phyloP scores from a whole-genome alignment of 2,329 filamentous ascomycete genomes.

The Ascochyta lentis region DNA sequence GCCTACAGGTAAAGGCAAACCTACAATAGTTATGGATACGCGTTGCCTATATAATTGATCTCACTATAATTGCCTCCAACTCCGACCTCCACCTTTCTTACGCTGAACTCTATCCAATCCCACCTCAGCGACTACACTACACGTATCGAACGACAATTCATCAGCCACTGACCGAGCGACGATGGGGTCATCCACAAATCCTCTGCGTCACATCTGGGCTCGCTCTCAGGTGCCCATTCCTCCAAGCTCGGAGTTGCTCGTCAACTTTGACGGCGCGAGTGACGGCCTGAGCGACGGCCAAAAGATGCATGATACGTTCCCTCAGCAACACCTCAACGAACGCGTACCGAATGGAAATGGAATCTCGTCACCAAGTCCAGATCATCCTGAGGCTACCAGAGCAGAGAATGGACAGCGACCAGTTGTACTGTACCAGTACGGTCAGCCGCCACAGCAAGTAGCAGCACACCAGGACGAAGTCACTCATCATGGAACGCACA shows the following conservation, averaged over 20 bases:
- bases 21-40: neutral
- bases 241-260: neutral
- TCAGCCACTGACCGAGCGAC: neutral
- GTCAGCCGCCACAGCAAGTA: neutral
- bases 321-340: neutral
- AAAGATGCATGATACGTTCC: too few relatives aligned
- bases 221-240: neutral
- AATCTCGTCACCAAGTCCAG: neutral
- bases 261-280: conserved; percentile 2
- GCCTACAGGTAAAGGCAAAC: conserved; percentile 12
- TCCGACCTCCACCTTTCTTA: neutral
- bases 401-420: neutral
- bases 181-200: conserved; percentile 1
- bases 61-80: neutral
- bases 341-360: neutral
- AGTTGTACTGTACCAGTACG: neutral
- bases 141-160: neutral
- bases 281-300: neutral
- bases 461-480: neutral
- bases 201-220: neutral
- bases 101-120: neutral
- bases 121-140: neutral
- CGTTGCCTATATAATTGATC: neutral
- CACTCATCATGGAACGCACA: neutral
- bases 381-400: neutral